These are phyloP conservation scores for Meyerozyma guilliermondii DNA, from an alignment of 1,139 yeast species.

Conservation along the genomic window DNA sequence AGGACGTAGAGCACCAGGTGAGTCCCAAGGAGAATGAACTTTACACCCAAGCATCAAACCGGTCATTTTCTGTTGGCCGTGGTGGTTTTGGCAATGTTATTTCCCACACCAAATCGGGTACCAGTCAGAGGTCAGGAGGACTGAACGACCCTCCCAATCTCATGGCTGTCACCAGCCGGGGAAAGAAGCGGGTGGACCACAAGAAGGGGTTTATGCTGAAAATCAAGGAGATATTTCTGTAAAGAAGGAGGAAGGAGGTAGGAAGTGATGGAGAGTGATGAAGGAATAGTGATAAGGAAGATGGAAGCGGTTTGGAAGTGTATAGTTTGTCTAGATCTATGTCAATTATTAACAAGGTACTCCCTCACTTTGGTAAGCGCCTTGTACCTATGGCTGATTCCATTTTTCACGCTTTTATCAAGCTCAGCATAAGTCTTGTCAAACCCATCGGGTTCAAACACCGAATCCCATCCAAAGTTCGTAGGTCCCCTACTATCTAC, in stretches of 20 bases:
- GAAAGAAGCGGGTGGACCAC: conserved; percentile 13
- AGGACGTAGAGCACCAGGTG: conserved; percentile 53
- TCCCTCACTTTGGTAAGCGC: conserved; percentile 72
- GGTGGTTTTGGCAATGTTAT: conserved; percentile 50
- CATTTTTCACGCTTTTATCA: conserved; percentile 69
- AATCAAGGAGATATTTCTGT: conserved; percentile 25
- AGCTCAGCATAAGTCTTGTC: conserved; percentile 87
- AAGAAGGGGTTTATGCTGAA: conserved; percentile 29
- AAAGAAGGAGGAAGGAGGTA: too few species aligned
- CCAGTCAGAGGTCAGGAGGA: background rate
- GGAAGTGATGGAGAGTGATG: too few species aligned
- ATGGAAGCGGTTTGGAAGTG: too few species aligned
- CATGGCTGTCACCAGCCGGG: conserved; percentile 23
- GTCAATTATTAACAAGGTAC: conserved; percentile 20
- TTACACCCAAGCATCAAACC: conserved; percentile 33
- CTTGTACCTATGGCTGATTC: conserved; percentile 79
- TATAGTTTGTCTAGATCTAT: too few species aligned
- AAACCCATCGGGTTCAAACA: conserved; percentile 74
- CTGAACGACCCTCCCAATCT: conserved; percentile 11
- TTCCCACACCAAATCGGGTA: conserved; percentile 12
- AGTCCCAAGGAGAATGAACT: conserved; percentile 22
- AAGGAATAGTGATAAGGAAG: too few species aligned
- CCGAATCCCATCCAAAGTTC: conserved; percentile 92
- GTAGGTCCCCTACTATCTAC: conserved; percentile 75
- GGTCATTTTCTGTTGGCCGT: conserved; percentile 39